These are phyloP conservation scores for Aspergillus biplanus DNA, from an alignment of 495 filamentous ascomycete genomes.

Conservation along the genomic window DNA sequence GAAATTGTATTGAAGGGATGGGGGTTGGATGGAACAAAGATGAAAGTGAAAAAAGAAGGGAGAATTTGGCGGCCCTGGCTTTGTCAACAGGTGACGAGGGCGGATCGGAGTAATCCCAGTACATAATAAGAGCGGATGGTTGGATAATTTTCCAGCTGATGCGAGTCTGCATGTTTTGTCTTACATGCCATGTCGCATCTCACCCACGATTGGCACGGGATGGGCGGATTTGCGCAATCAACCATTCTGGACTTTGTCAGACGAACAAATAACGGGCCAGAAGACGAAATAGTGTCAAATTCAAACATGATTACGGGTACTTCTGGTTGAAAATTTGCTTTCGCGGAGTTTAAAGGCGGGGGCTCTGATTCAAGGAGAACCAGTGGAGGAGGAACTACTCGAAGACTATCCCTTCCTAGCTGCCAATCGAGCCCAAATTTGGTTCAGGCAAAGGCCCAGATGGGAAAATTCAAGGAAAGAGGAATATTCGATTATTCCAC, in stretches of 20 bases:
- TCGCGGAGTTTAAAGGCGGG: not conserved
- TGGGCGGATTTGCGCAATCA: conserved; percentile 7
- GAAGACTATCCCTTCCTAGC: conserved; percentile 1
- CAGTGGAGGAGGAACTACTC: not conserved
- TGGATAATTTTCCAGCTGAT: conserved; percentile 28
- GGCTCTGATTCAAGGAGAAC: not conserved
- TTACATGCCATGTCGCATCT: conserved; percentile 22
- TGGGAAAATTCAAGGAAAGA: not conserved
- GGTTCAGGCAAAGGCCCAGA: not conserved
- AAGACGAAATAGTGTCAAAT: conserved; percentile 11
- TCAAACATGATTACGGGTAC: not conserved
- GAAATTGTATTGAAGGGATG: conserved; percentile 1
- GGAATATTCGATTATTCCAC: no score
- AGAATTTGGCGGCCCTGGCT: not conserved
- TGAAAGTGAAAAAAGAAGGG: conserved; percentile 7
- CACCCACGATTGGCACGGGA: conserved; percentile 22
- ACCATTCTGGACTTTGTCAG: conserved; percentile 4
- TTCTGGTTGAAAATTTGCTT: not conserved
- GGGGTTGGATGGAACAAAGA: conserved; percentile 8
- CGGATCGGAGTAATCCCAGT: conserved; percentile 8
- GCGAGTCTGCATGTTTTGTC: conserved; percentile 31
- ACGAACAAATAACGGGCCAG: conserved; percentile 13
- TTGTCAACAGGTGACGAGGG: not conserved
- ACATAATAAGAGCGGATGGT: conserved; percentile 1
- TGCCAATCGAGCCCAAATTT: not conserved